A percentile compares a stretch with the other conserved stretches of the same genome.
Conservation (phyloP, 202 grass and related monocot genomes). For the Zoysia matrella region DNA sequence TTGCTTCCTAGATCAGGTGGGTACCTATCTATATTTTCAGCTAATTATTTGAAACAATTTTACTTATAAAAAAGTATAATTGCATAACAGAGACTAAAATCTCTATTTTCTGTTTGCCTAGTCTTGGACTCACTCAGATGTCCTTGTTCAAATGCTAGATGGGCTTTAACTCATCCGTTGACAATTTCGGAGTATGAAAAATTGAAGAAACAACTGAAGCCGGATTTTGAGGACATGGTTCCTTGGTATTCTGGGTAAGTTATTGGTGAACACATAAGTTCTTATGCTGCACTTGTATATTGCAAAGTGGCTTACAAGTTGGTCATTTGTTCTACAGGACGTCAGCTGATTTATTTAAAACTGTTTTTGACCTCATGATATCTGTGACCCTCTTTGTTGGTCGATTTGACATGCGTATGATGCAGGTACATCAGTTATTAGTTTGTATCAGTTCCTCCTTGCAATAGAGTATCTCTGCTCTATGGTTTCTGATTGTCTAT, state of each 20-base stretch:
- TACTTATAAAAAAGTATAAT: slow-evolving; percentile 31
- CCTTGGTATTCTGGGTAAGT: too few species aligned
- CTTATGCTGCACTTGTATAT: slow-evolving; percentile 18
- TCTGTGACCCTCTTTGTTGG: slow-evolving; percentile 98
- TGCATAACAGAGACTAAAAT: slow-evolving; percentile 16
- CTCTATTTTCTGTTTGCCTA: slow-evolving; percentile 30
- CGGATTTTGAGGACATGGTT: slow-evolving; percentile 91
- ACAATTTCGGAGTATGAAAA: slow-evolving; percentile 87
- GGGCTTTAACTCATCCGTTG: slow-evolving; percentile 87
- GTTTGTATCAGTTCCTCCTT: slow-evolving; percentile 16
- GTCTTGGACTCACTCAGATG: slow-evolving; percentile 6
- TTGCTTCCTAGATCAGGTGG: slow-evolving; percentile 14
- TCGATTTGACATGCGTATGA: slow-evolving; percentile 99
- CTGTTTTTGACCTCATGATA: slow-evolving; percentile 96
- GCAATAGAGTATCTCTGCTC: neutral
- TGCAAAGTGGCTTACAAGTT: slow-evolving; percentile 19
- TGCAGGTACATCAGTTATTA: slow-evolving; percentile 69
- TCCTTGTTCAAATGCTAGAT: slow-evolving; percentile 54
- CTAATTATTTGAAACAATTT: slow-evolving; percentile 3
- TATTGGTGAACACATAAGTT: slow-evolving; percentile 24
- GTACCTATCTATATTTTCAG: neutral
- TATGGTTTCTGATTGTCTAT: slow-evolving; percentile 29
- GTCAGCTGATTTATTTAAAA: slow-evolving; percentile 79
- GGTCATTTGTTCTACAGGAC: slow-evolving; percentile 32
- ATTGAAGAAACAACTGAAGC: slow-evolving; percentile 90